Conservation (phyloP, 768 basidiomycete genomes). For the Candolleomyces aberdarensis region DNA sequence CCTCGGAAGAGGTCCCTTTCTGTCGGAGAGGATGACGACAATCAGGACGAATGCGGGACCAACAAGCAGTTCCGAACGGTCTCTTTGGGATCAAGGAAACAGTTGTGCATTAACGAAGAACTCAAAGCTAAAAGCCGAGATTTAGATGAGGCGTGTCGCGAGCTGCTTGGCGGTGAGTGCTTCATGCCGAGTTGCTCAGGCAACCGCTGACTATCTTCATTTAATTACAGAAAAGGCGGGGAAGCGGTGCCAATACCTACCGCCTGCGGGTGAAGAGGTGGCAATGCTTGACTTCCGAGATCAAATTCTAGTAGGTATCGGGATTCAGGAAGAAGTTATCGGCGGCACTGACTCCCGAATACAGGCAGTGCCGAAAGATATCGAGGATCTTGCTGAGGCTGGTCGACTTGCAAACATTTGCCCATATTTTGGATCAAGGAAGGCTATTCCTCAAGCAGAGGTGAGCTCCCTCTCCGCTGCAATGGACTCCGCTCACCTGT, state of each 20-base stretch:
- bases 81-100: slow-evolving; percentile 86
- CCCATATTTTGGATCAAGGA: slow-evolving; percentile 90
- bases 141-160: slow-evolving; percentile 86
- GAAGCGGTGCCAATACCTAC: slow-evolving; percentile 75
- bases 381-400: slow-evolving; percentile 81
- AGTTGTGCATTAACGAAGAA: slow-evolving; percentile 88
- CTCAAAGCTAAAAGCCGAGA: slow-evolving; percentile 62
- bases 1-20: slow-evolving; percentile 20
- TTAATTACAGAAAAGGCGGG: slow-evolving; percentile 51
- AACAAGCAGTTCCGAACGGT: slow-evolving; percentile 51
- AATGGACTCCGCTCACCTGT: neutral
- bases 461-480: slow-evolving; percentile 34
- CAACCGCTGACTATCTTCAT: neutral
- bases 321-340: neutral
- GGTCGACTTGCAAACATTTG: slow-evolving; percentile 73
- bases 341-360: neutral
- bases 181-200: neutral
- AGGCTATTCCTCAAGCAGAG: slow-evolving; percentile 89
- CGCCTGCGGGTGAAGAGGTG: slow-evolving; percentile 62
- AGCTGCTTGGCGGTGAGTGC: slow-evolving; percentile 63
- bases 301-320: slow-evolving; percentile 65
- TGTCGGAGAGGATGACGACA: slow-evolving; percentile 13
- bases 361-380: slow-evolving; percentile 87
- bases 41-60: slow-evolving; percentile 22
- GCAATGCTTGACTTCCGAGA: slow-evolving; percentile 82